Evolutionary conservation across 371 early-diverging fungal genomes (phyloP).

Genomic region (Zancudomyces culisetae): DNA sequence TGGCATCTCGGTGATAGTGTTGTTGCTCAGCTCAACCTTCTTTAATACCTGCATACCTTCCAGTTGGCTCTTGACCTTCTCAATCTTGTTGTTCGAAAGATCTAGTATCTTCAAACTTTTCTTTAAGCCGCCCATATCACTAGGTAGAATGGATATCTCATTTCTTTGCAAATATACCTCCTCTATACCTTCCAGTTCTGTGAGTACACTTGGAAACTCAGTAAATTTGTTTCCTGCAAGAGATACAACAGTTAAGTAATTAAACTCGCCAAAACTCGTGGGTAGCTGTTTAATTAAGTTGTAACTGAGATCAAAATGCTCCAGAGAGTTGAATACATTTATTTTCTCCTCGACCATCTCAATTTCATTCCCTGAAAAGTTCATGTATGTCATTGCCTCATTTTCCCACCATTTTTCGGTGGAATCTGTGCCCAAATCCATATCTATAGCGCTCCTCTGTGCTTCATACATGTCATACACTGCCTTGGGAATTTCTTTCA

Average conservation of each 20-base stretch:
- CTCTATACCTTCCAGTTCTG: neutral
- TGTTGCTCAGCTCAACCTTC: neutral
- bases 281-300: neutral
- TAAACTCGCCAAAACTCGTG: neutral
- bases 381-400: neutral
- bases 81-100: neutral
- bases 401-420: neutral
- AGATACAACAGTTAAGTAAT: neutral
- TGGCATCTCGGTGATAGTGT: neutral
- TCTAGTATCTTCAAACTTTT: neutral
- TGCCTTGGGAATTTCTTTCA: neutral
- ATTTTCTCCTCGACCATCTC: neutral
- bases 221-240: neutral
- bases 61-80: neutral
- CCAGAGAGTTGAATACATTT: neutral
- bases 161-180: neutral
- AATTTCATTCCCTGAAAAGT: neutral
- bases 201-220: neutral
- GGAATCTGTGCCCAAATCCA: neutral
- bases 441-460: neutral
- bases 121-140: neutral
- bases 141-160: neutral
- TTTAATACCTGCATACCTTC: neutral
- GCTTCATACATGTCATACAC: neutral
- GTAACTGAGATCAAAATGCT: neutral